Conservation (phyloP, 2,329 filamentous ascomycete species). For the Grosmannia huntii region DNA sequence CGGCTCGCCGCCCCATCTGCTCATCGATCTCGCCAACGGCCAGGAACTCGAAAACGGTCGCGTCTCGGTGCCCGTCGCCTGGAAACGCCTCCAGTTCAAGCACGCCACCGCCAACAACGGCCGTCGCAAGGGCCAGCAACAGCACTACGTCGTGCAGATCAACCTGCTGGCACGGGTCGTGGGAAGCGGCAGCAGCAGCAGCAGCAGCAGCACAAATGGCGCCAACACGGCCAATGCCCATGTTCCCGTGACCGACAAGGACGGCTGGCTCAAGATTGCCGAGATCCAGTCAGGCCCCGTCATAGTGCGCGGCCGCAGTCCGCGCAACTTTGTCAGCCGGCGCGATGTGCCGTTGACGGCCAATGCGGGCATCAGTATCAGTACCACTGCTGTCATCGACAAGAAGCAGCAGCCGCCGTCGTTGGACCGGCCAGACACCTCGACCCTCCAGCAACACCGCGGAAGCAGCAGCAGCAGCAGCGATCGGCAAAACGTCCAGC, state of each 20-base stretch:
- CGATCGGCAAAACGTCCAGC: constrained; percentile 15
- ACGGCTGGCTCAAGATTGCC: constrained; percentile 56
- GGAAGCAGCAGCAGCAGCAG: neutral
- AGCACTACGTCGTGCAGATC: constrained; percentile 85
- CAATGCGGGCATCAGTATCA: neutral
- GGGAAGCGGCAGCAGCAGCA: constrained; percentile 17
- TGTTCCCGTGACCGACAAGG: constrained; percentile 28
- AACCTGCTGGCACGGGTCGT: constrained; percentile 47
- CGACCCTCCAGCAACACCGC: neutral
- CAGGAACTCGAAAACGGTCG: constrained; percentile 61
- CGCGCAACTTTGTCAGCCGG: constrained; percentile 83
- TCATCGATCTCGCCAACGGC: constrained; percentile 40
- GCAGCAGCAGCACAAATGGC: neutral
- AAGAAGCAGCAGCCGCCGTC: constrained; percentile 20
- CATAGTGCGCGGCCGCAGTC: constrained; percentile 84
- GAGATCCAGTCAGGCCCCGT: constrained; percentile 88
- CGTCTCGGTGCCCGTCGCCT: constrained; percentile 72
- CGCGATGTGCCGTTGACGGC: constrained; percentile 67
- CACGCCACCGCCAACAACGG: constrained; percentile 96
- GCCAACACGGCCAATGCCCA: neutral
- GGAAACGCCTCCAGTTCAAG: constrained; percentile 91
- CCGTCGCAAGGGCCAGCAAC: constrained; percentile 81
- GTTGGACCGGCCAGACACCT: no score
- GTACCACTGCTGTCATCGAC: constrained; percentile 18
- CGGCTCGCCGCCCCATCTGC: constrained; percentile 38